A percentile compares a stretch with the other conserved stretches of the same genome.
These are phyloP conservation scores for Logfia minima DNA, from an alignment of 129 eudicot genomes.

Conservation along the genomic window DNA sequence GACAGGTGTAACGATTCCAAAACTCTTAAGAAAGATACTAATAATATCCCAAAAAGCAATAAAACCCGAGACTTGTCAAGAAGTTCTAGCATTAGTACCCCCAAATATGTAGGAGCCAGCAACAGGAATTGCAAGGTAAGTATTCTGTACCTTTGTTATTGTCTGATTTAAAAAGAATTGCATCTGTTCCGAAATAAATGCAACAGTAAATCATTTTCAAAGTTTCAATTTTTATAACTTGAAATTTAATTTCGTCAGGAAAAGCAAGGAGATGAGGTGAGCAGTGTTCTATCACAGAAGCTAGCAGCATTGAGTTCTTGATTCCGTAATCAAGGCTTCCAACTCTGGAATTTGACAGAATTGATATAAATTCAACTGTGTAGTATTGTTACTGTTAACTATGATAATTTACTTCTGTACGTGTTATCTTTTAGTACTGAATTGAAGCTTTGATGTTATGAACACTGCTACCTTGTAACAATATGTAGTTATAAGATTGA, in stretches of 20 bases:
- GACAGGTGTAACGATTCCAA: slow-evolving; percentile 41
- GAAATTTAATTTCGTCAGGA: slow-evolving; percentile 33
- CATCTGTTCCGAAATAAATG: background rate
- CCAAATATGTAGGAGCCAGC: slow-evolving; percentile 60
- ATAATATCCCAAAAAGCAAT: slow-evolving; percentile 34
- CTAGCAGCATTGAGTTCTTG: slow-evolving; percentile 46
- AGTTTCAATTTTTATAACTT: background rate
- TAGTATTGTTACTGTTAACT: slow-evolving; percentile 21
- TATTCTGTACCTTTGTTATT: slow-evolving; percentile 19
- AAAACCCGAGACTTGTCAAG: slow-evolving; percentile 51
- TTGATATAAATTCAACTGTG: slow-evolving; percentile 18
- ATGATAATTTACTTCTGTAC: slow-evolving; percentile 9
- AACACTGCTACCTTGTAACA: slow-evolving; percentile 23
- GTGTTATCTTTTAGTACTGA: slow-evolving; percentile 21
- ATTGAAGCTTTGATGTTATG: slow-evolving; percentile 26
- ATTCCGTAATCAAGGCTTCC: slow-evolving; percentile 16
- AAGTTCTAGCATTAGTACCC: slow-evolving; percentile 69
- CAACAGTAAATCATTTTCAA: background rate
- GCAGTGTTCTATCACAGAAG: slow-evolving; percentile 51
- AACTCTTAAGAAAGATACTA: slow-evolving; percentile 27
- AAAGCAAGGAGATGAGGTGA: slow-evolving; percentile 46
- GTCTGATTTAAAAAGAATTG: background rate
- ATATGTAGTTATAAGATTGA: slow-evolving; percentile 22
- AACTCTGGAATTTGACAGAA: slow-evolving; percentile 11
- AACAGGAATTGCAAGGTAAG: slow-evolving; percentile 55